Base-by-base conservation (phyloP, 2,329 filamentous ascomycete genomes). In the Neonectria sp. region DNA sequence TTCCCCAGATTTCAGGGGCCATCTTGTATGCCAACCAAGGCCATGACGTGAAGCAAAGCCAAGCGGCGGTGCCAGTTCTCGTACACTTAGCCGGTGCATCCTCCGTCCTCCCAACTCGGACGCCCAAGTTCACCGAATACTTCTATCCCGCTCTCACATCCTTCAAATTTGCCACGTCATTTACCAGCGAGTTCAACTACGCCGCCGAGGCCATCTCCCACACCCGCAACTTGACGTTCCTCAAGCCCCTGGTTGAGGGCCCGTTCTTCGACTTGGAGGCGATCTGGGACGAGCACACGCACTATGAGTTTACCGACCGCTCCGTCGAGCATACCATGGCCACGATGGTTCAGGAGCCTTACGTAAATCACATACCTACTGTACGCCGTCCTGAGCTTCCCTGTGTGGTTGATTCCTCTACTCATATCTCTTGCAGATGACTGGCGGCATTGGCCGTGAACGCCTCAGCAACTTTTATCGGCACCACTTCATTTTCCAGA, bases 291-390 rank as follows among this genome's bases (percentile, higher is more conserved):
- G 92, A 95, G 78, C 92, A 95, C 77, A 92, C 91, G 0, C 85
- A 86, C 49, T 92, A 87, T 71, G 92, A 95, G 76, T 95, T 95
- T 76, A 88, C 79, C 1, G 88, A 90, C 62, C 86, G 92, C 12
- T 89, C 88, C 2, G 92, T 94, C 0, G 89, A 89, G 68, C 88
- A 89, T 70, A 95, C 92, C 0, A 95, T 95, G 92, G 85, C 85
- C n/a, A 95, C 92, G 0, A 95, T 95, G 92, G 92, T 94, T 2
- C 85, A 90, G 55, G 89, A 94, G 77, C 93, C 92, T 2, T 94
- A 95, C 74, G 92, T 95, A 1, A 95, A 95, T 75, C 91, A 95
- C 75, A 84, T 94, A 2, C 91, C 92, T 0, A 94, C 92, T 0
- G 85, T 90, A 73, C 82, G 86, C 73, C 21, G 2, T 1, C 13